Conservation (phyloP, 2,329 filamentous ascomycete genomes). For the Thelonectria blattea region DNA sequence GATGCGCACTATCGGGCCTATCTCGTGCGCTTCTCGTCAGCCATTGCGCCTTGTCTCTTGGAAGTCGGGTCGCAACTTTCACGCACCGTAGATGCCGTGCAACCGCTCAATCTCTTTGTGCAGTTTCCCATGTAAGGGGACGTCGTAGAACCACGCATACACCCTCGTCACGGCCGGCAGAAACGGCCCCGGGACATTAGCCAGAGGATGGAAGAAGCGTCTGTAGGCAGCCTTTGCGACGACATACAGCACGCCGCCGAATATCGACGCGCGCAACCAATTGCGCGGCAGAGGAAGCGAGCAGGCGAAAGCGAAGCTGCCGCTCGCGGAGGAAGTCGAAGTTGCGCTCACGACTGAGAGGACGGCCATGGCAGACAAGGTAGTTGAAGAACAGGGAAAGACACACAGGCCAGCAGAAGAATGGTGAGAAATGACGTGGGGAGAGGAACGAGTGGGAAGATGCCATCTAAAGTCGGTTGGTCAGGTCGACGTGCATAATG, state of each 20-base stretch:
- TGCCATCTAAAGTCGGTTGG: not conserved
- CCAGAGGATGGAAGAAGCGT: conserved; percentile 18
- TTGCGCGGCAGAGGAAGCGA: not conserved
- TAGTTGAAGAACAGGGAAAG: not conserved
- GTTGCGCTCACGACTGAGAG: conserved; percentile 1
- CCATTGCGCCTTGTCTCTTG: not conserved
- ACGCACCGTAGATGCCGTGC: conserved; percentile 17
- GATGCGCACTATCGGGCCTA: conserved; percentile 27
- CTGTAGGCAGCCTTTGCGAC: conserved; percentile 12
- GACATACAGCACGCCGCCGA: conserved; percentile 6
- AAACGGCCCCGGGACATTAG: conserved; percentile 15
- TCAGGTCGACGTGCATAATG: not conserved
- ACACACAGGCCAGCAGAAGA: no score
- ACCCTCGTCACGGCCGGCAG: conserved; percentile 14
- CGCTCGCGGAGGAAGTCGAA: not conserved
- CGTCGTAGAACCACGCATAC: conserved; percentile 20
- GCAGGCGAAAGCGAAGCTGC: not conserved
- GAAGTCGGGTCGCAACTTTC: not conserved
- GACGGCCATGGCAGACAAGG: conserved; percentile 1
- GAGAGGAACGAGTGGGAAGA: not conserved
- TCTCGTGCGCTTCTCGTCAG: not conserved
- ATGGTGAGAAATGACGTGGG: not conserved
- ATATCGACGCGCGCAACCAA: conserved; percentile 7
- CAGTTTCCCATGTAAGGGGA: conserved; percentile 9
- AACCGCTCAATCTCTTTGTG: conserved; percentile 22